Base-by-base conservation (phyloP, 768 basidiomycete genomes). In the Calocera cornea region DNA sequence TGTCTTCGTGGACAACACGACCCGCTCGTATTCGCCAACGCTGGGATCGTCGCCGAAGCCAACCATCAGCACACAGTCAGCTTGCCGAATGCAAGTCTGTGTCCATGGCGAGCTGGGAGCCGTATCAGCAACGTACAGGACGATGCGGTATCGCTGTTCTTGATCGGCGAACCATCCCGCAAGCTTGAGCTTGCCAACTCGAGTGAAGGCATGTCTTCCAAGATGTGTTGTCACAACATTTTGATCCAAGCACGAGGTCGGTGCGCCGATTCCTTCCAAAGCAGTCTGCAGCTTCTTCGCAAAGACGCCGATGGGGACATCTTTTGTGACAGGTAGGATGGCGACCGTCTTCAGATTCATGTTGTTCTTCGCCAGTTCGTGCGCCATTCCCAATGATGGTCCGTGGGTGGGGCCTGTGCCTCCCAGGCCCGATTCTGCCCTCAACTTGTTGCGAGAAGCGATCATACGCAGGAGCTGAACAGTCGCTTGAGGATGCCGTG, bases 61-160 rank as follows among this genome's bases (percentile, higher is more conserved):
- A 65, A 95, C 88, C 24, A 95, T 85, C 86, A 97, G 87, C 40
- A 97, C 90, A 74, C 86, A 95, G 77, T 97, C 94, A 17, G 94
- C 94, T 86, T 97, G 95, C 29, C 93, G 85, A 69, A 99, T 95
- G 75, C 95, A 98, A 0, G 94, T 98, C 77, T 97, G 90, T 34
- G 95, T 98, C 97, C 97, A 99, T 22, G 92, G 89, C 68, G 92
- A 95, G 67, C 86, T 90, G 38, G 95, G 93, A 0, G 95, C 87
- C 0, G 95, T 93, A 77, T 99, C 95, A 7, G 91, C 95, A 34
- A 99, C 92, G 74, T 98, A 98, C 17, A 99, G 83, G 0, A 98
- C 95, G 1, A 87, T 97, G 33, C 92, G 84, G 74, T 89, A 97
- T 73, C 90, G 84, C 78, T 97, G 92, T 75, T 97, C 94, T 74